These are phyloP conservation scores for Schoenoplectus tabernaemontani DNA, from an alignment of 202 grass and related monocot genomes.

Conservation along the genomic window DNA sequence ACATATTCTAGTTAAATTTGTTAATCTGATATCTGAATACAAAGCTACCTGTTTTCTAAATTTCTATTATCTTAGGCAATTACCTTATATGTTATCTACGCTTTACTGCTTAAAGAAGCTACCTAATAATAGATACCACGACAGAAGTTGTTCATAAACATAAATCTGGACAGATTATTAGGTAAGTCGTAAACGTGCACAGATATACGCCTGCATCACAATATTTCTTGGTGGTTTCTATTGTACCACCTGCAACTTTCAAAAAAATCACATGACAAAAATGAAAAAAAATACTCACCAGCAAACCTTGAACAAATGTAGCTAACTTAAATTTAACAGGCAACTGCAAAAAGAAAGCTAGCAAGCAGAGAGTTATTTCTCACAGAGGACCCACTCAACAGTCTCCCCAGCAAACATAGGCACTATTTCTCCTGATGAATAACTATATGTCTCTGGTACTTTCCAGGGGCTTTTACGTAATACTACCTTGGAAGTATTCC, in stretches of 20 bases:
- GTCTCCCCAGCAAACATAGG: conserved; percentile 68
- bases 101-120: not conserved
- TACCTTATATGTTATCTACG: not conserved
- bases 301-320: not conserved
- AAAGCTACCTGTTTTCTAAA: not conserved
- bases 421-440: conserved; percentile 57
- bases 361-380: conserved; percentile 12
- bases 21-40: not conserved
- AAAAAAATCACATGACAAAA: not conserved
- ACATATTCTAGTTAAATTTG: not conserved
- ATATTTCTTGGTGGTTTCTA: not conserved
- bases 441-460: conserved; percentile 57
- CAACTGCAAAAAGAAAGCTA: not conserved
- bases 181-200: not conserved
- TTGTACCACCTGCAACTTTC: not conserved
- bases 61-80: not conserved
- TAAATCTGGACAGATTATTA: not conserved
- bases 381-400: conserved; percentile 58
- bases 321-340: not conserved
- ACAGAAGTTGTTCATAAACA: not conserved
- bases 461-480: conserved; percentile 67
- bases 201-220: not conserved
- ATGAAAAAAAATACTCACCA: not conserved
- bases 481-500: conserved; percentile 56
- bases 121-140: not conserved